phyloP scores from a whole-genome alignment of 2,329 filamentous ascomycete species.

The Fusarium annulatum region DNA sequence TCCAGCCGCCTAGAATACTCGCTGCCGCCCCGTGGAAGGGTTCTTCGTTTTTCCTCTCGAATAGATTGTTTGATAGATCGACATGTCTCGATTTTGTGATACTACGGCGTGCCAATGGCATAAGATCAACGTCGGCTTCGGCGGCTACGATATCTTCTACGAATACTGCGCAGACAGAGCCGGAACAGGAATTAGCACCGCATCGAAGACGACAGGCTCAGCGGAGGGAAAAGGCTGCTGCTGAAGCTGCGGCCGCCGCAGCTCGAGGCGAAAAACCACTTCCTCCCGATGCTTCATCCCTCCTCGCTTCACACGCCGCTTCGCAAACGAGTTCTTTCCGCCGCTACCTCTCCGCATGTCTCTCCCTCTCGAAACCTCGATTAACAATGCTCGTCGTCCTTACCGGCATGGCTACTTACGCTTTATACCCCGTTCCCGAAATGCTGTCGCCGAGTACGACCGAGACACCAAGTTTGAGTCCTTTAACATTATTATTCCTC shows the following conservation, averaged over 20 bases:
- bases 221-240: constrained; percentile 40
- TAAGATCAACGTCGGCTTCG: constrained; percentile 43
- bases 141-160: constrained; percentile 31
- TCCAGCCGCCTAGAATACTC: constrained; percentile 40
- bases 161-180: constrained; percentile 33
- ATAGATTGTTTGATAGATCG: constrained; percentile 51
- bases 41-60: constrained; percentile 51
- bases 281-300: constrained; percentile 64
- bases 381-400: constrained; percentile 92
- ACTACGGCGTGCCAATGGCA: constrained; percentile 43
- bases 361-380: constrained; percentile 95
- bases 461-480: constrained; percentile 83
- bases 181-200: constrained; percentile 44
- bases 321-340: constrained; percentile 64
- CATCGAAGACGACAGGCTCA: constrained; percentile 51
- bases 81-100: constrained; percentile 52
- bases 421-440: constrained; percentile 90
- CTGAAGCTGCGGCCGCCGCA: constrained; percentile 35
- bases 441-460: constrained; percentile 76
- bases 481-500: constrained; percentile 91
- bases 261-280: constrained; percentile 47
- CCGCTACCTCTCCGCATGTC: constrained; percentile 80
- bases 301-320: constrained; percentile 64
- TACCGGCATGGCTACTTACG: constrained; percentile 90
- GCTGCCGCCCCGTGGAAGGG: constrained; percentile 30